Percentiles rank a stretch among this genome's conserved stretches.
Conservation (phyloP, 1,284 basidiomycete genomes). For the Ceratobasidium sp. region DNA sequence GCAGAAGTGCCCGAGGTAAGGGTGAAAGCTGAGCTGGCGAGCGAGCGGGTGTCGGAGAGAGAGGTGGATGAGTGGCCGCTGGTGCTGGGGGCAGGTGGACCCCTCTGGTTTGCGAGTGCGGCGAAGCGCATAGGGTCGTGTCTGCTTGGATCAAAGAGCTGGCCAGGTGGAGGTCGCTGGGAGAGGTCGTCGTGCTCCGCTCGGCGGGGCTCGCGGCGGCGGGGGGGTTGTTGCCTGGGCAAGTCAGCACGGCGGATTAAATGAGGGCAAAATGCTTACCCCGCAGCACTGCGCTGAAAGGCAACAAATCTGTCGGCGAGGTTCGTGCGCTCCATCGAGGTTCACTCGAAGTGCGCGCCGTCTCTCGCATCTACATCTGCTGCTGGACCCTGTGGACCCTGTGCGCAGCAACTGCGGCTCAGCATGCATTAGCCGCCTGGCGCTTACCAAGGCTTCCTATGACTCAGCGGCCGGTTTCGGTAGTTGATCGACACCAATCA, state of each 20-base stretch:
- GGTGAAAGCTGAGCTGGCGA: slow-evolving; percentile 74
- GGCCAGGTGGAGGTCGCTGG: slow-evolving; percentile 56
- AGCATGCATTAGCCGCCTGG: neutral
- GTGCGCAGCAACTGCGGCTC: slow-evolving; percentile 19
- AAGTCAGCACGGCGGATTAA: slow-evolving; percentile 31
- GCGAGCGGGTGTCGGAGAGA: slow-evolving; percentile 70
- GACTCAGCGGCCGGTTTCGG: slow-evolving; percentile 1
- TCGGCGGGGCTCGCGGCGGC: slow-evolving; percentile 24
- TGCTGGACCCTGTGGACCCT: slow-evolving; percentile 9
- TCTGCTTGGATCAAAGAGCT: slow-evolving; percentile 82
- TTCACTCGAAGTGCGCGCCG: slow-evolving; percentile 13
- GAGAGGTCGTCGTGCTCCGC: slow-evolving; percentile 31
- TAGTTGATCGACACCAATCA: slow-evolving; percentile 7
- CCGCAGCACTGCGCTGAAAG: slow-evolving; percentile 67
- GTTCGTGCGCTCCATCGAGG: slow-evolving; percentile 40
- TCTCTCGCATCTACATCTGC: slow-evolving; percentile 19
- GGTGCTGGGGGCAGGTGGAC: slow-evolving; percentile 54
- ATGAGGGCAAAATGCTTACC: slow-evolving; percentile 56
- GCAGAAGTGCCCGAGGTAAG: slow-evolving; percentile 75
- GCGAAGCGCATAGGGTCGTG: slow-evolving; percentile 84
- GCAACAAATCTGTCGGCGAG: slow-evolving; percentile 70
- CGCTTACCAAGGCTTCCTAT: neutral
- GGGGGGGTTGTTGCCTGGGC: slow-evolving; percentile 23
- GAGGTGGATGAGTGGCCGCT: slow-evolving; percentile 66
- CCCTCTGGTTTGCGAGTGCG: slow-evolving; percentile 54